Base-by-base conservation (phyloP, 2,329 filamentous ascomycete species). In the Aspergillus cejpii region DNA sequence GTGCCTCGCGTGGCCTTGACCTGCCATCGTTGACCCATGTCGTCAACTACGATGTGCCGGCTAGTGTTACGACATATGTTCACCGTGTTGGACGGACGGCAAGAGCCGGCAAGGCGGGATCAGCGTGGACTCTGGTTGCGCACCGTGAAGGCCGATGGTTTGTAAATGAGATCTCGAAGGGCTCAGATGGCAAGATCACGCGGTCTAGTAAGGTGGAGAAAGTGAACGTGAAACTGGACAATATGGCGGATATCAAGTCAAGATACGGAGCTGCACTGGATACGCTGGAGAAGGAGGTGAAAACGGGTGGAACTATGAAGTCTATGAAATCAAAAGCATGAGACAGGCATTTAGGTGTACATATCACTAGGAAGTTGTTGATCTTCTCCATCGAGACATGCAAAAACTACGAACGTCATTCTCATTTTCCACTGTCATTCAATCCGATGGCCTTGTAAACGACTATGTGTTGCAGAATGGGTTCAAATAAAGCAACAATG, bases 71-170 rank as follows among this genome's bases (percentile, higher is more conserved):
- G 5, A 84, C 82, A 19, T 97, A 97, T 58, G 82, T 97, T 3
- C 92, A 97, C 64, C 84, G 92, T 31, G 88, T 96, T 1, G 91
- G 92, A 28, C 81, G 92, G 45, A 96, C 91, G 1, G 91, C 91
- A 0, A 78, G 90, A 62, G 92, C 87, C 0, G 88, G 85, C 1
- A 80, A 81, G 43, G 55, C 70, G 1, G 91, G 91, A 1, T 76
- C 81, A 38, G 88, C 91, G 0, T 95, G 89, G 87, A 95, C 89
- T 0, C 70, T 98, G 10, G 82, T 94, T 39, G 84, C 83, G 3
- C 84, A 89, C 56, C 77, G 78, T 2, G 90, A 98, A 68, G 89
- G 83, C 17, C 79, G 85, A 36, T 95, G 92, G 90, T 98, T 97
- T 68, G 89, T 87, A 78, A 84, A 85, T 47, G 85, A 86, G 56